phyloP scores from a whole-genome alignment of 306 rosid species.

The Prunus kanzakura region DNA sequence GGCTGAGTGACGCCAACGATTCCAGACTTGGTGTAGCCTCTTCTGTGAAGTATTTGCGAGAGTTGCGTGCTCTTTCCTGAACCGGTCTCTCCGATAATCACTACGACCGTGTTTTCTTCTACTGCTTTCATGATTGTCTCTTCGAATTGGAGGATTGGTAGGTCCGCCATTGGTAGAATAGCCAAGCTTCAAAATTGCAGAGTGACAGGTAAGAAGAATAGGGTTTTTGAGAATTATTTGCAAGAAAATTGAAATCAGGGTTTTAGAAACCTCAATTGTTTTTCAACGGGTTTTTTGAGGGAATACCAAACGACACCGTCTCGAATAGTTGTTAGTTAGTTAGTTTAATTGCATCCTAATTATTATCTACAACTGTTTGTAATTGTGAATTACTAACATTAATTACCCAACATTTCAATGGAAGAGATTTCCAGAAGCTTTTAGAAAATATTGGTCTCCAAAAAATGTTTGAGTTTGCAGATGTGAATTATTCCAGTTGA shows the following conservation, averaged over 20 bases:
- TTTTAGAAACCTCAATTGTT: not conserved
- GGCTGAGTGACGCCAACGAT: conserved; percentile 86
- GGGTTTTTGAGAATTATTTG: not conserved
- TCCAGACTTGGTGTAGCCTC: conserved; percentile 66
- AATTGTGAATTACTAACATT: too few relatives aligned
- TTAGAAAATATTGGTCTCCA: too few relatives aligned
- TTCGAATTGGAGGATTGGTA: conserved; percentile 81
- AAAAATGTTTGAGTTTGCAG: too few relatives aligned
- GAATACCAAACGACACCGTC: too few relatives aligned
- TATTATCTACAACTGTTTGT: too few relatives aligned
- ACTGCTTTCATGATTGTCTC: conserved; percentile 73
- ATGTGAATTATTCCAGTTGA: too few relatives aligned
- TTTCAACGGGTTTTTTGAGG: not conserved
- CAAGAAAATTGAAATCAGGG: not conserved
- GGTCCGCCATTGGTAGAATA: conserved; percentile 51
- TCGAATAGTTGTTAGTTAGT: too few relatives aligned
- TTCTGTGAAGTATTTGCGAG: conserved; percentile 81
- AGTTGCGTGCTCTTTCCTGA: conserved; percentile 98
- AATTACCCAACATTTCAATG: too few relatives aligned
- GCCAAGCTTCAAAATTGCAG: not conserved
- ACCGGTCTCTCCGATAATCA: conserved; percentile 90
- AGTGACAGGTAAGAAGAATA: not conserved
- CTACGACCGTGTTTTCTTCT: conserved; percentile 58
- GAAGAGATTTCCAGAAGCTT: too few relatives aligned
- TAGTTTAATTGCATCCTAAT: too few relatives aligned